phyloP scores from a whole-genome alignment of 2,329 filamentous ascomycete genomes.

The Fusarium sp. region DNA sequence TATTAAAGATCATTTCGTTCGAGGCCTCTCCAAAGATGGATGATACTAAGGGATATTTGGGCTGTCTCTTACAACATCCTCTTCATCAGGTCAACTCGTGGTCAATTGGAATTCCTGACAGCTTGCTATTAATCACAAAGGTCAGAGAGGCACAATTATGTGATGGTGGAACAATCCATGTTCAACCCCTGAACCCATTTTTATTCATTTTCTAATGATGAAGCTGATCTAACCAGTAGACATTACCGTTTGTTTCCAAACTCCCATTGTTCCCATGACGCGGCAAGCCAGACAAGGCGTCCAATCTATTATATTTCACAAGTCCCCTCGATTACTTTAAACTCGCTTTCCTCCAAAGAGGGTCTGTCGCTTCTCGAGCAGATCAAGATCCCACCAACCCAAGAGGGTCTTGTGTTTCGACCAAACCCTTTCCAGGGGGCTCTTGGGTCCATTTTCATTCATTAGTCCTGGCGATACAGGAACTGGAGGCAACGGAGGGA shows the following conservation, averaged over 20 bases:
- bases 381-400: constrained; percentile 68
- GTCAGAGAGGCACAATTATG: not conserved
- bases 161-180: constrained; percentile 19
- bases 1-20: not conserved
- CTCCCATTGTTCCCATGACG: constrained; percentile 18
- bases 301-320: constrained; percentile 35
- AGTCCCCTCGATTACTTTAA: constrained; percentile 21
- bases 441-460: constrained; percentile 35
- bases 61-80: not conserved
- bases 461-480: constrained; percentile 39
- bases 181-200: constrained; percentile 25
- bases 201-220: constrained; percentile 38
- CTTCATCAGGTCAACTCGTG: not conserved
- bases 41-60: not conserved
- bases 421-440: constrained; percentile 49
- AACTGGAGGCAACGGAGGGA: constrained; percentile 51
- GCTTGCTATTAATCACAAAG: not conserved
- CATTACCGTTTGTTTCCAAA: constrained; percentile 43
- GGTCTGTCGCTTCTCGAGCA: constrained; percentile 61
- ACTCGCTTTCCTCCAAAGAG: constrained; percentile 48
- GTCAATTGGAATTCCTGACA: not conserved
- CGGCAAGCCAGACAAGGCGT: constrained; percentile 26
- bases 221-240: constrained; percentile 50
- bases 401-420: constrained; percentile 62
- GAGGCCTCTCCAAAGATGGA: not conserved